Evolutionary conservation across 176 grass and related monocot genomes (phyloP).

Genomic region (Triticum aestivum): IWGSC_CS_RefSeq_v2.1 NC_057804.1:594263911-594264410

Average conservation of each 20-base stretch:
- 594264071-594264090: conserved; percentile 81
- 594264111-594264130: conserved; percentile 13
- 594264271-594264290: not conserved
- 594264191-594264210: not conserved
- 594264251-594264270: not conserved
- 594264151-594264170: not conserved
- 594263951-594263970: conserved; percentile 64
- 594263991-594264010: conserved; percentile 92
- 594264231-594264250: not conserved
- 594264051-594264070: conserved; percentile 99
- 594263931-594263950: not conserved
- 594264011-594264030: conserved; percentile 97
- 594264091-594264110: conserved; percentile 17
- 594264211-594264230: not conserved
- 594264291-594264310: not conserved
- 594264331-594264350: not conserved
- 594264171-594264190: not conserved
- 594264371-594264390: not conserved
- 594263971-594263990: conserved; percentile 96
- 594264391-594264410: not conserved
- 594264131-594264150: not conserved
- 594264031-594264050: conserved; percentile 93
- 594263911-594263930: conserved; percentile 14
- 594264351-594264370: not conserved
- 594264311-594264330: not conserved